phyloP scores from a whole-genome alignment of 306 rosid species.

The Cotoneaster glaucophyllus region DNA sequence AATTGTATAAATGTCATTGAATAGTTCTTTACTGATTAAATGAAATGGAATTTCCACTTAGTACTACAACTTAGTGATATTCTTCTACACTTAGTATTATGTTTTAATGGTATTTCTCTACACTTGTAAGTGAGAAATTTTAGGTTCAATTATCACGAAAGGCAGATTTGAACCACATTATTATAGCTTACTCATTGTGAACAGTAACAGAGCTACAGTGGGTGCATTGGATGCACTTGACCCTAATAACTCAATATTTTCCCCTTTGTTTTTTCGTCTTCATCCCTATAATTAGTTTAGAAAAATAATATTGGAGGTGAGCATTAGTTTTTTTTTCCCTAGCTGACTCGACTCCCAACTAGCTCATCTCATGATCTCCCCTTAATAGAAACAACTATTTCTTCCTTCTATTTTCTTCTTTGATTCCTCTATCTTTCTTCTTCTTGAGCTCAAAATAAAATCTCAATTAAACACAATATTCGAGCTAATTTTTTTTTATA shows the following conservation, averaged over 20 bases:
- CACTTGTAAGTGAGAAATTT: no score
- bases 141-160: no score
- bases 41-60: no score
- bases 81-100: no score
- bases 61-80: no score
- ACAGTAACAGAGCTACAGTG: no score
- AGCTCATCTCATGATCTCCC: neutral
- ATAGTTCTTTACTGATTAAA: neutral
- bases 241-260: no score
- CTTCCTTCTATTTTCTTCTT: neutral
- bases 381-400: neutral
- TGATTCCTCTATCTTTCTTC: no score
- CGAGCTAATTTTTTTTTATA: neutral
- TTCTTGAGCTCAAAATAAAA: neutral
- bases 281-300: neutral
- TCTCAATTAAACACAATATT: neutral
- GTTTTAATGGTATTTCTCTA: fast-evolving
- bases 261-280: no score
- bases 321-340: neutral
- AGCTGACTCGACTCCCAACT: neutral
- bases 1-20: neutral
- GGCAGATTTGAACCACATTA: no score
- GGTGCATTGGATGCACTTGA: no score
- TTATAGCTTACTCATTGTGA: no score
- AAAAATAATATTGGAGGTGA: neutral